phyloP scores from a whole-genome alignment of 805 yeast species.

The Candida nitratophila region DNA sequence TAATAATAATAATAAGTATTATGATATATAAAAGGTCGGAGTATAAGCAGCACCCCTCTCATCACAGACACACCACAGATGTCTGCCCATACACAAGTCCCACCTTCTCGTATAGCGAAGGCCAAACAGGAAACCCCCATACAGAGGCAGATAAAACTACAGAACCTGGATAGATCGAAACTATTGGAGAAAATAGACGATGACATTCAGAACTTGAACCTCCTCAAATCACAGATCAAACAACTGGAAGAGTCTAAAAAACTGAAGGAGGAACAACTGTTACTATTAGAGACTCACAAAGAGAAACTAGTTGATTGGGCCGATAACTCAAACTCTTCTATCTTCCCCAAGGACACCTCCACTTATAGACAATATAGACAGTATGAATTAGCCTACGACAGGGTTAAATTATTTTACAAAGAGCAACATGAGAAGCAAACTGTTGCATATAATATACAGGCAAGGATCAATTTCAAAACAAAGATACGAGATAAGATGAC shows the following conservation, averaged over 20 bases:
- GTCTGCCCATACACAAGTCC: not conserved
- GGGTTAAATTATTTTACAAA: conserved; percentile 58
- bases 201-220: conserved; percentile 34
- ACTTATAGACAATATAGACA: conserved; percentile 42
- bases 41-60: no score
- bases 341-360: not conserved
- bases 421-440: conserved; percentile 68
- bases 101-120: not conserved
- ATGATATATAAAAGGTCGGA: no score
- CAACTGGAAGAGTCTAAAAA: conserved; percentile 12
- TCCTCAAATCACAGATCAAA: conserved; percentile 24
- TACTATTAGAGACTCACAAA: conserved; percentile 2
- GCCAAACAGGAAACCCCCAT: conserved; percentile 1
- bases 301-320: conserved; percentile 2
- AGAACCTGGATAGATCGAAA: conserved; percentile 24
- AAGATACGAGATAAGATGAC: conserved; percentile 60
- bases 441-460: conserved; percentile 65
- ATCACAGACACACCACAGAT: no score
- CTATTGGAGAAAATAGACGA: conserved; percentile 35
- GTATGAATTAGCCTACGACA: conserved; percentile 60
- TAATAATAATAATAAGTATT: no score
- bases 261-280: conserved; percentile 7
- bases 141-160: conserved; percentile 9
- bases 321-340: not conserved
- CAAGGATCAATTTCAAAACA: conserved; percentile 63